Base-by-base conservation (phyloP, 176 grass and related monocot species). In the Carex parvula region DNA sequence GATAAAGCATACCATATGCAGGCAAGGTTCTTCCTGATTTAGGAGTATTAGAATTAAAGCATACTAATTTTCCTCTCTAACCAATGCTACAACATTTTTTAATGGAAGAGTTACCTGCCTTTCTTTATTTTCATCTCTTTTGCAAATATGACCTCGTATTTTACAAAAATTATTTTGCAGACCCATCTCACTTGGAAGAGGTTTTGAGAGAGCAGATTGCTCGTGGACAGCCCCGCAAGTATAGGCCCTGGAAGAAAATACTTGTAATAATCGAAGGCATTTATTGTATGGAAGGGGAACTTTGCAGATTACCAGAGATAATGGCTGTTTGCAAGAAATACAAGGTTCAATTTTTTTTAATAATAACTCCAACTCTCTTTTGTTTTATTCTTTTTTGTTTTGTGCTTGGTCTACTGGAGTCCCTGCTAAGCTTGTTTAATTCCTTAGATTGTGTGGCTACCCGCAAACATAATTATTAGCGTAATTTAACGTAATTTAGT, bases 271-370 rank as follows among this genome's bases (percentile, higher is more conserved):
- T 97, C 24, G 94, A 94, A 79, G 94, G 92, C 81, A 97, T 94
- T 41, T 97, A 97, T 74, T 94, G 94, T 87, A 97, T 97, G 94
- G 90, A 97, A 89, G 94, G 94, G 56, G 94, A 94, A 70, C 73
- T 94, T 81, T 97, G 92, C 79, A 89, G 92, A 60, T 89, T 97
- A 18, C 94, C 87, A 79, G 94, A 92, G 79, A 92, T 97, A 60
- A 90, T 97, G 87, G 84, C 87, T 76, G 85, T 92, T 53, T 97
- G 94, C 87, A 97, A 94, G 61, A 92, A 94, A 85, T 97, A 97
- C 60, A 97, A 94, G 92, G 94, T 97, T 58, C 33, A 68, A 57
- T 91, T 44, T 22, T 16, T 37, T 22, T 42, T 0, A 55, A 68
- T 70, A 39, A 1, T 55, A 30, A 70, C 11, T 70, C 30, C 35